A percentile compares a stretch with the other conserved stretches of the same genome.
phyloP scores from a whole-genome alignment of 2,329 filamentous ascomycete genomes.

The Aspergillus pseudotamarii region DNA sequence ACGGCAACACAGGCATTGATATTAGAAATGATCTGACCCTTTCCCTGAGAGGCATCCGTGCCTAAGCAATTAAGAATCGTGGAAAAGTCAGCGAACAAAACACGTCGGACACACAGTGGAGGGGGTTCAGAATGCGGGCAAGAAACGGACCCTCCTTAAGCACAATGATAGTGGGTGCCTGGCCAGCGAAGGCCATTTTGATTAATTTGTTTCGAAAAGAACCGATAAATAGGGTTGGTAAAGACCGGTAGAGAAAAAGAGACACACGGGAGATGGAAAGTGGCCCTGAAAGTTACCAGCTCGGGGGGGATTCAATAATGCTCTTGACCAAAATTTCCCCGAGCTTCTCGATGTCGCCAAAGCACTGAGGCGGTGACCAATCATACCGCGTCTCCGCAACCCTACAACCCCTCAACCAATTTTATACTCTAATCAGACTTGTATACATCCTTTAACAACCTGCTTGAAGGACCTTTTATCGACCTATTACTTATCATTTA shows the following conservation, averaged over 20 bases:
- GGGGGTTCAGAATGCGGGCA: constrained; percentile 31
- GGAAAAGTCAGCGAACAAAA: constrained; percentile 28
- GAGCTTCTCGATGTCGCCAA: constrained; percentile 38
- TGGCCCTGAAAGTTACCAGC: constrained; percentile 29
- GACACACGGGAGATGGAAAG: constrained; percentile 26
- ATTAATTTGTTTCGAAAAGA: constrained; percentile 25
- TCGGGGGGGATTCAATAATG: constrained; percentile 36
- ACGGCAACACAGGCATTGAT: constrained; percentile 98
- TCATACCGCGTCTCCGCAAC: constrained; percentile 27
- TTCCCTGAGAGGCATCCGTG: constrained; percentile 95
- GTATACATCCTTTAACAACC: background rate
- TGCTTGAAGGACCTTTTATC: background rate
- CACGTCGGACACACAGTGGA: constrained; percentile 21
- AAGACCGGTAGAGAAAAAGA: constrained; percentile 9
- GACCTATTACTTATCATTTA: background rate
- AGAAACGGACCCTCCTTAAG: constrained; percentile 83
- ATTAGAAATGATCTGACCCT: constrained; percentile 94
- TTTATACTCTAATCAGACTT: background rate
- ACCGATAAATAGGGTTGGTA: constrained; percentile 18
- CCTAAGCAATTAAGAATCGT: constrained; percentile 55
- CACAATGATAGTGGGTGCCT: constrained; percentile 97
- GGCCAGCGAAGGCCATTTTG: constrained; percentile 92
- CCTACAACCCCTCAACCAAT: constrained; percentile 14
- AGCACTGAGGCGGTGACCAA: constrained; percentile 40
- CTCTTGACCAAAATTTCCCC: constrained; percentile 47